Evolutionary conservation across 73 alveolate species (phyloP).

Genomic region (Paramecium octaurelia): DNA sequence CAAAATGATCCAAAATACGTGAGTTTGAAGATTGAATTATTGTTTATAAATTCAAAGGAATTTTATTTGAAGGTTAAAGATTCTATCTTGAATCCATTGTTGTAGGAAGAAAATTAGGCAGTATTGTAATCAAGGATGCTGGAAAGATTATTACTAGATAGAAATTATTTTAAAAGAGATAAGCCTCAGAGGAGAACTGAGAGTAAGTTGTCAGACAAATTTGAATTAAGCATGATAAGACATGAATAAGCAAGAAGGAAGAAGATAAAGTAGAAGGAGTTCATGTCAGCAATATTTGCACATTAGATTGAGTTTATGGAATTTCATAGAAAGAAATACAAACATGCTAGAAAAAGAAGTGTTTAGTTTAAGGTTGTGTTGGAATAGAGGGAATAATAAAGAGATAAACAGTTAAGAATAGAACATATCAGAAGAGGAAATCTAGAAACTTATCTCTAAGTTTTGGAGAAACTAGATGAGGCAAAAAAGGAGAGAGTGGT

Average conservation of each 20-base stretch:
- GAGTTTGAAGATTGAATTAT: neutral
- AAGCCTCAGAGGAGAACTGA: conserved; percentile 54
- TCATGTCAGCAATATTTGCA: conserved; percentile 79
- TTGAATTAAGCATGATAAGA: conserved; percentile 45
- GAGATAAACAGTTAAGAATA: conserved; percentile 86
- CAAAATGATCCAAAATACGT: conserved; percentile 27
- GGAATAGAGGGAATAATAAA: conserved; percentile 83
- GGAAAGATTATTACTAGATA: conserved; percentile 50
- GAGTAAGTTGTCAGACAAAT: conserved; percentile 41
- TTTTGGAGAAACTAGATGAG: conserved; percentile 68
- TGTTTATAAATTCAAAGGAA: conserved; percentile 37
- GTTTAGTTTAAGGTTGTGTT: conserved; percentile 76
- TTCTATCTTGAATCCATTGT: conserved; percentile 14
- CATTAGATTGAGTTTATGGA: conserved; percentile 87
- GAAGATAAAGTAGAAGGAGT: conserved; percentile 90
- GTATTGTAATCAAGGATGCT: conserved; percentile 24
- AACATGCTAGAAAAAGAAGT: conserved; percentile 85
- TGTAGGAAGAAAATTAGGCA: neutral
- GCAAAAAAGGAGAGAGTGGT: conserved; percentile 93
- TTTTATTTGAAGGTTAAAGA: conserved; percentile 14
- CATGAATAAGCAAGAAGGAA: conserved; percentile 70
- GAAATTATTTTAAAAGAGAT: conserved; percentile 52
- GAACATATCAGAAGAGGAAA: conserved; percentile 88
- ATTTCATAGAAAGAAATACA: conserved; percentile 84
- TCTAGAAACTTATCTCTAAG: conserved; percentile 85